These are phyloP conservation scores for Cornus florida DNA, from an alignment of 148 eudicot species.

Conservation along the genomic window DNA sequence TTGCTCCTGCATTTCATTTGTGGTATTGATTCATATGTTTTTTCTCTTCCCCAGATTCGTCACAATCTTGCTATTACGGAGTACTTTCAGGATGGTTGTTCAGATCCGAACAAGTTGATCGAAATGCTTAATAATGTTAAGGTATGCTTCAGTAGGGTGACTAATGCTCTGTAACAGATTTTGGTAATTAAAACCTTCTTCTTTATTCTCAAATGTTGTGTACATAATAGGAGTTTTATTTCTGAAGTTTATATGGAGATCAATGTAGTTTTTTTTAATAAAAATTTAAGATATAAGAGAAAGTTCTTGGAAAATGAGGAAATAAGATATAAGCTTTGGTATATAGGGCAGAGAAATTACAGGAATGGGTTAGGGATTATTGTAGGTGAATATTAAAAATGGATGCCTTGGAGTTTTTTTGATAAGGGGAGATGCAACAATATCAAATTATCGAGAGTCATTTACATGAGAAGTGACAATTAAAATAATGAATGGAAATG, in stretches of 20 bases:
- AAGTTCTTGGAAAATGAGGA: not conserved
- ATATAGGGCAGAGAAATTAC: not conserved
- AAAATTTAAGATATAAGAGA: not conserved
- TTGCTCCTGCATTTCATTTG: constrained; percentile 14
- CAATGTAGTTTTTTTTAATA: too few species aligned
- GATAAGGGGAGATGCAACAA: not conserved
- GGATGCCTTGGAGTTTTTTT: not conserved
- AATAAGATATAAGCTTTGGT: not conserved
- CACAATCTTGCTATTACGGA: constrained; percentile 77
- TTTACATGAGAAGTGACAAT: not conserved
- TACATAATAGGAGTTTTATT: too few species aligned
- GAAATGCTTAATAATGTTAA: constrained; percentile 60
- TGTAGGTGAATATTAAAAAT: not conserved
- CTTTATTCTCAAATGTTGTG: not conserved
- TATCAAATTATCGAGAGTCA: not conserved
- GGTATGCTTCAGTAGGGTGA: constrained; percentile 43
- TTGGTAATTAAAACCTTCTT: not conserved
- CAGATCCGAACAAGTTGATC: constrained; percentile 71
- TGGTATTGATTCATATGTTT: constrained; percentile 1
- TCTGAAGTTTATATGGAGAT: not conserved
- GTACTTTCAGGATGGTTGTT: constrained; percentile 68
- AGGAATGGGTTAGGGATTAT: not conserved
- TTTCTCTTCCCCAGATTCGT: constrained; percentile 43
- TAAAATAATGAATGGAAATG: not conserved
- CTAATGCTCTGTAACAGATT: not conserved